phyloP scores from a whole-genome alignment of 2,329 filamentous ascomycete species.

The Ilyonectria mors-panacis region DNA sequence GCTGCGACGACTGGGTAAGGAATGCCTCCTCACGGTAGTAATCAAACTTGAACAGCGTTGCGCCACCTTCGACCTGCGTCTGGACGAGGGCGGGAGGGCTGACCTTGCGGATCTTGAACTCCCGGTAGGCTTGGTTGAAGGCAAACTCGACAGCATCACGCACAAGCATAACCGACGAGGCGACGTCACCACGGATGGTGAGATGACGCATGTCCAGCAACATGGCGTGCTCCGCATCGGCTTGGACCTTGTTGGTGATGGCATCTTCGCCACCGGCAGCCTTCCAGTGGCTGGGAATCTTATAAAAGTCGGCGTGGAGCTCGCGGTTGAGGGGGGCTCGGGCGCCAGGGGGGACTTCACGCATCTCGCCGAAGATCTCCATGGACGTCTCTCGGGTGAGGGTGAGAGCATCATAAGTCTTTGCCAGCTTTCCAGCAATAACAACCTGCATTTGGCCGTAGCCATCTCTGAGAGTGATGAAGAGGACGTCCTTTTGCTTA shows the following conservation, averaged over 20 bases:
- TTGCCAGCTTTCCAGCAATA: conserved; percentile 78
- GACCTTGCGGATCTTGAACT: conserved; percentile 84
- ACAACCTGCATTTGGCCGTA: conserved; percentile 78
- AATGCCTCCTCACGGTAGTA: conserved; percentile 94
- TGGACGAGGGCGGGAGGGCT: conserved; percentile 92
- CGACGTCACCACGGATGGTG: conserved; percentile 85
- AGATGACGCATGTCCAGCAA: conserved; percentile 89
- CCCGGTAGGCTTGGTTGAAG: conserved; percentile 84
- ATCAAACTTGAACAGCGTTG: conserved; percentile 89
- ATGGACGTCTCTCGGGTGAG: conserved; percentile 91
- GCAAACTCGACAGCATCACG: conserved; percentile 85
- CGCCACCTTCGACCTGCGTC: conserved; percentile 93
- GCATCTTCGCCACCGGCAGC: conserved; percentile 91
- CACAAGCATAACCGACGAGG: conserved; percentile 89
- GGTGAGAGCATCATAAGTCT: conserved; percentile 92
- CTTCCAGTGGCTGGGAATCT: conserved; percentile 75
- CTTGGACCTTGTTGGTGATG: conserved; percentile 83
- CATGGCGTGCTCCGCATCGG: conserved; percentile 68
- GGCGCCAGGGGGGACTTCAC: conserved; percentile 83
- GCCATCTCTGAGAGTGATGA: conserved; percentile 87
- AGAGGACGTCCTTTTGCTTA: conserved; percentile 86
- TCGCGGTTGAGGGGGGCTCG: conserved; percentile 89
- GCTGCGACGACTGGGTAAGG: conserved; percentile 95
- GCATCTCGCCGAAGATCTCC: conserved; percentile 86
- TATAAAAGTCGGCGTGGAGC: conserved; percentile 91